Evolutionary conservation across 805 yeast species (phyloP), one percentile per base, ranked within the genome.

Genomic region (Ogataea naganishii): DNA sequence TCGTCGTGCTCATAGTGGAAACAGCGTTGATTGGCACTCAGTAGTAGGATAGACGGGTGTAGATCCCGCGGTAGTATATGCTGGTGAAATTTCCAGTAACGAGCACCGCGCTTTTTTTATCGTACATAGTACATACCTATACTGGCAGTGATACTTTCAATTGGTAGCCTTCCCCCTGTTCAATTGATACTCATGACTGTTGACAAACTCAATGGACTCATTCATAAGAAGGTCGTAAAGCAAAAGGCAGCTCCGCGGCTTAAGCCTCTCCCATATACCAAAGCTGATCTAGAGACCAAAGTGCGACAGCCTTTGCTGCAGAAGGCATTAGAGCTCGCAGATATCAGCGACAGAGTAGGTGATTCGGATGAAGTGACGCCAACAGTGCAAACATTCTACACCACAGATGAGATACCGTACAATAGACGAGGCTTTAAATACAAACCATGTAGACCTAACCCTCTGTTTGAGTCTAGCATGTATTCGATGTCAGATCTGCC

Each of bases 381-480:
- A 22, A 29, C 9, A 31, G 27, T 6, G 31, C 30, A 7, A 29
- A 44, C 35, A 5, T 66, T 72, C 41, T 63, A 46, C 40, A 51
- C 58, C 20, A 62, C 68, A 15, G 94, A 82, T n/a, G 96, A 86
- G 33, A 72, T 75, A 30, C 96, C 96, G 0, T 62, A 69, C 41
- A 85, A 85, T 49, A 71, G 74, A 41, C 58, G 92, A 30, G 89
- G 94, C 2, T 89, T 78, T 58, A 75, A 84, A 37, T 89, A 88
- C 51, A 64, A 72, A 27, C 76, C 86, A 11, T 83, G 95, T 46
- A 65, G 77, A 3, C 86, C 94, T 0, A 75, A 76, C 41, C 78
- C 81, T 2, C 42, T 46, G 1, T 67, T 84, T 33, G 51, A 58
- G 3, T 65, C 77, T 9, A 57, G 73, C 17, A 61, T 76, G 41